Evolutionary conservation across 177 flowering plant genomes (phyloP), one percentile per base, ranked within the genome.

Genomic region (Telopea speciosissima): DNA sequence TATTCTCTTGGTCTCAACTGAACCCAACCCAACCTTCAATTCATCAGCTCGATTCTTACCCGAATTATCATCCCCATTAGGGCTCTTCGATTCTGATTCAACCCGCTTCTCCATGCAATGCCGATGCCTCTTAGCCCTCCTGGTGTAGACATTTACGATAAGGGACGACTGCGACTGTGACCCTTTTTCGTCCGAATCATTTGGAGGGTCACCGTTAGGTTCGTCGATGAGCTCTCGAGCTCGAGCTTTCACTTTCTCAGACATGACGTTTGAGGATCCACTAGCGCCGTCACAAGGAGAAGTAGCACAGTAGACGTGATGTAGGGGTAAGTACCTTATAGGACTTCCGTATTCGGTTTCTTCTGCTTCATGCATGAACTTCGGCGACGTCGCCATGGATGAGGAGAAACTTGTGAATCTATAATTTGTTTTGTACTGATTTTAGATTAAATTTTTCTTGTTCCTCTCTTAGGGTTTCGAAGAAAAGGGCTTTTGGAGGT

Each of bases 201-300:
- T 68, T 24, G 25, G 25, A 36, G 24, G 42, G 72, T 63, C 72
- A 40, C 65, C 79, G 31, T 56, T 40, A 45, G 67, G 28, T 73
- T 72, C 73, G 0, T 72, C 73, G 1, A 40, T 9, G 22, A 84
- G 81, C 71, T 82, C 85, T 19, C 88, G 83, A 31, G 92, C 85
- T 19, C 88, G 83, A 31, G 92, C 89, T 74, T 84, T 86, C 12
- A 85, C 83, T 78, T 87, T 88, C 79, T 85, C 85, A 19, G 94
- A 86, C 81, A 86, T 84, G 62, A 86, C 85, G 72, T 78, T 82
- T 28, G 90, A 83, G 24, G 88, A 83, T 11, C 87, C 86, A 24
- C 82, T 79, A 65, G 81, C 76, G 70, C 71, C 74, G 59, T 79
- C 76, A 70, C 83, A 81, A 5, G 85, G 85, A 2, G 83, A 67